phyloP scores from a whole-genome alignment of 2,329 filamentous ascomycete species.

The Fusarium anguioides region DNA sequence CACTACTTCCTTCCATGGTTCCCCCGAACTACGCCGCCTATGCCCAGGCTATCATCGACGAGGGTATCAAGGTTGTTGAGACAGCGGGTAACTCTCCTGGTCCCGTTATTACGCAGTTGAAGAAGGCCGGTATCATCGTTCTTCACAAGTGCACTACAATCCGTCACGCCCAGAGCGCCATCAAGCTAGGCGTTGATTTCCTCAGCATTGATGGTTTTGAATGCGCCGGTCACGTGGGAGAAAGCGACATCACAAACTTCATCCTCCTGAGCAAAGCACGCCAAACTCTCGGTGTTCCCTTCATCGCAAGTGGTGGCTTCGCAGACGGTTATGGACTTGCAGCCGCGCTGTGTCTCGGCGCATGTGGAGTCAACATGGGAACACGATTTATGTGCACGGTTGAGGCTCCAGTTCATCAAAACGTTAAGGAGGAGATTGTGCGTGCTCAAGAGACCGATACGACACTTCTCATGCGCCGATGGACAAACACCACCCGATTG shows the following conservation, averaged over 20 bases:
- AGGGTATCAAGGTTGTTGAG: constrained; percentile 91
- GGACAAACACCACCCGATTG: constrained; percentile 91
- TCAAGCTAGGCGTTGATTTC: constrained; percentile 97
- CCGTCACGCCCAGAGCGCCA: constrained; percentile 87
- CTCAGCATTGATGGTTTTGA: constrained; percentile 97
- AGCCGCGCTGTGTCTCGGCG: constrained; percentile 88
- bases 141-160: constrained; percentile 99
- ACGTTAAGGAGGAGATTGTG: constrained; percentile 95
- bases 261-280: constrained; percentile 87
- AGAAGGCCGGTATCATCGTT: constrained; percentile 80
- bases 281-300: constrained; percentile 85
- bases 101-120: constrained; percentile 89
- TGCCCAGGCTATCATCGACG: constrained; percentile 91
- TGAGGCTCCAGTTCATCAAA: constrained; percentile 90
- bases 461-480: constrained; percentile 84
- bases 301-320: constrained; percentile 96
- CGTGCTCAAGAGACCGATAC: constrained; percentile 91
- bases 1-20: constrained; percentile 87
- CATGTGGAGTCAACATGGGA: constrained; percentile 97
- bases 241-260: constrained; percentile 89
- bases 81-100: constrained; percentile 90
- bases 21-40: constrained; percentile 94
- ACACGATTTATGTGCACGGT: constrained; percentile 97
- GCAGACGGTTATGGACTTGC: constrained; percentile 94
- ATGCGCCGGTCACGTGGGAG: constrained; percentile 90